Evolutionary conservation across 139 green algal species (phyloP).

Genomic region (Spirogloea muscicola): DNA sequence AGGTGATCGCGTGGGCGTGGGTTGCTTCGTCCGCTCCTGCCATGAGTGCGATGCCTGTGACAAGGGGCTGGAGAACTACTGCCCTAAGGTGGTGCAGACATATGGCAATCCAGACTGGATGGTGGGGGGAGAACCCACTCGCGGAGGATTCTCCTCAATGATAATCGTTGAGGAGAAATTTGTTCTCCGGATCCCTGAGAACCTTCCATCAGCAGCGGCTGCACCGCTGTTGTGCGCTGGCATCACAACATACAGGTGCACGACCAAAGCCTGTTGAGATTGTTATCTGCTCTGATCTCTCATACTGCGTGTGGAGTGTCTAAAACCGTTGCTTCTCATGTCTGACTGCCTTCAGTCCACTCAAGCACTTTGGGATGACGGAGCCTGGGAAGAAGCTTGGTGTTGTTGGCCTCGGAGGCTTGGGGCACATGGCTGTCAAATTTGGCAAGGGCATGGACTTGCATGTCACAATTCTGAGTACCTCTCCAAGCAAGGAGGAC

Average conservation of each 20-base stretch:
- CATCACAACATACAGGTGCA: conserved; percentile 68
- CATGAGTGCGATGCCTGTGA: conserved; percentile 40
- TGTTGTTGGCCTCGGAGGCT: conserved; percentile 64
- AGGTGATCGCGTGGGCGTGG: conserved; percentile 71
- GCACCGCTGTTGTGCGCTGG: conserved; percentile 81
- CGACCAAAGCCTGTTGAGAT: no score
- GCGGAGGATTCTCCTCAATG: conserved; percentile 71
- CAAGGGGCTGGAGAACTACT: conserved; percentile 54
- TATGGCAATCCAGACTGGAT: conserved; percentile 67
- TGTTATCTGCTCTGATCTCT: no score
- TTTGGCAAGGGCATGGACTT: conserved; percentile 24
- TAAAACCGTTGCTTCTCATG: no score
- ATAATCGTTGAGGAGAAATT: conserved; percentile 55
- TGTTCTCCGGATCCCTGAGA: conserved; percentile 58
- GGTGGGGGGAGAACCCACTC: conserved; percentile 54
- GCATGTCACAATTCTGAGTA: conserved; percentile 70
- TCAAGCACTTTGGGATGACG: conserved; percentile 68
- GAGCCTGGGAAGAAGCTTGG: conserved; percentile 69
- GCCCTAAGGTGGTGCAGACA: conserved; percentile 55
- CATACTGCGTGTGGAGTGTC: no score
- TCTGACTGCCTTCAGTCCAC: no score
- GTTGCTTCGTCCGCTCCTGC: conserved; percentile 72
- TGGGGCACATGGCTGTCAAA: conserved; percentile 35
- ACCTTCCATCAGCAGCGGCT: conserved; percentile 54
- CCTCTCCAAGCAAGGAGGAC: conserved; percentile 60